Conservation (phyloP, 2,329 filamentous ascomycete genomes). For the Pseudocercospora ulei region DNA sequence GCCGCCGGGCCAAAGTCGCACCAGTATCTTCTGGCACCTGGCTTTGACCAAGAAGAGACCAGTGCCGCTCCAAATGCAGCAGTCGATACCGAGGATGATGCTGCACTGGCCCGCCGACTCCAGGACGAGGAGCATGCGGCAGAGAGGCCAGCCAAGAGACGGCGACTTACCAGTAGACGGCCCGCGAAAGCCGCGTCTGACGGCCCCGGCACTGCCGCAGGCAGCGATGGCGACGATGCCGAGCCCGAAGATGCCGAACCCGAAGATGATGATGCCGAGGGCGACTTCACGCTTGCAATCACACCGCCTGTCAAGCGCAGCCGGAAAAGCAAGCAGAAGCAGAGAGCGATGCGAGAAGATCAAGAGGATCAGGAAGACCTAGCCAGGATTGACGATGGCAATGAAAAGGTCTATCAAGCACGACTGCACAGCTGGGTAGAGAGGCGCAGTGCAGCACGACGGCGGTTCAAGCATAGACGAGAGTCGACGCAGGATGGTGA, state of each 20-base stretch:
- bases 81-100: slow-evolving; percentile 28
- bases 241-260: slow-evolving; percentile 31
- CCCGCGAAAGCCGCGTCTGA: slow-evolving; percentile 22
- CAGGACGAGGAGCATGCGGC: slow-evolving; percentile 35
- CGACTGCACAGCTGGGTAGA: slow-evolving; percentile 67
- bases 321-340: slow-evolving; percentile 29
- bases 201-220: slow-evolving; percentile 21
- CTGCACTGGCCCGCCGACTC: slow-evolving; percentile 27
- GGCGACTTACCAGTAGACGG: slow-evolving; percentile 32
- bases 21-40: slow-evolving; percentile 42
- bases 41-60: slow-evolving; percentile 35
- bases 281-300: slow-evolving; percentile 32
- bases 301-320: slow-evolving; percentile 35
- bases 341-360: slow-evolving; percentile 22
- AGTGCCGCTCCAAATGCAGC: slow-evolving; percentile 21
- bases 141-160: slow-evolving; percentile 37
- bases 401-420: slow-evolving; percentile 67
- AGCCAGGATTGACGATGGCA: slow-evolving; percentile 71
- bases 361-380: slow-evolving; percentile 45
- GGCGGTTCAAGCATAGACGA: slow-evolving; percentile 26
- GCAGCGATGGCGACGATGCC: no score
- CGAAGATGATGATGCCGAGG: slow-evolving; percentile 36
- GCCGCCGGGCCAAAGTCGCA: slow-evolving; percentile 37
- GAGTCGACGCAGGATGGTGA: slow-evolving; percentile 10
- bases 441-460: slow-evolving; percentile 52